Conservation (phyloP, 768 basidiomycete genomes). For the Boletus insuetus region DNA sequence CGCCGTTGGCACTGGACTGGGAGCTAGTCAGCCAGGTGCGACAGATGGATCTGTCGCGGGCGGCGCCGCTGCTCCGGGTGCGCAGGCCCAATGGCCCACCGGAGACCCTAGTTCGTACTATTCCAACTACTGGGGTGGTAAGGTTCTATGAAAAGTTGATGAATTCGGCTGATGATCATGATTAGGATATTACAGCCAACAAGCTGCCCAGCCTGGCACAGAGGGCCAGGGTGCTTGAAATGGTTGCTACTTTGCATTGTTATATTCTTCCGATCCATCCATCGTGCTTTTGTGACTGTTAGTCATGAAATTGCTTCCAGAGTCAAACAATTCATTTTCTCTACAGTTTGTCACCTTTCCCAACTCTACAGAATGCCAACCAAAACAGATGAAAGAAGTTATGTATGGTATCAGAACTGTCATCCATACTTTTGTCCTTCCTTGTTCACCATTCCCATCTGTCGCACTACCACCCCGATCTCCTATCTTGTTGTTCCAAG, state of each 20-base stretch:
- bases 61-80: constrained; percentile 50
- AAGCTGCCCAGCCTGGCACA: constrained; percentile 57
- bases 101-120: constrained; percentile 75
- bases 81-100: constrained; percentile 74
- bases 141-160: constrained; percentile 20
- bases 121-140: constrained; percentile 83
- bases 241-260: constrained; percentile 23
- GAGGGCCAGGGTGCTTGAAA: constrained; percentile 45
- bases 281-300: constrained; percentile 32
- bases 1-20: constrained; percentile 52
- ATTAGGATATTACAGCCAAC: constrained; percentile 80
- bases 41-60: constrained; percentile 50
- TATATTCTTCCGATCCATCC: constrained; percentile 24
- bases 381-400: constrained; percentile 32
- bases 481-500: constrained; percentile 25
- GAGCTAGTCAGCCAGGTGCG: constrained; percentile 55
- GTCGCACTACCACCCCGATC: constrained; percentile 14
- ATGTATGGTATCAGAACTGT: constrained; percentile 34
- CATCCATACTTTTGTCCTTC: constrained; percentile 29
- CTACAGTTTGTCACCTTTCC: constrained; percentile 22
- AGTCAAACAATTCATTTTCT: constrained; percentile 18
- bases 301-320: constrained; percentile 28
- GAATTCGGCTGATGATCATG: constrained; percentile 15
- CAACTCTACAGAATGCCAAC: constrained; percentile 30
- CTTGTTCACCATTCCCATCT: constrained; percentile 22